Conservation (phyloP, 2,329 filamentous ascomycete genomes). For the Aspergillus aculeatinus region DNA sequence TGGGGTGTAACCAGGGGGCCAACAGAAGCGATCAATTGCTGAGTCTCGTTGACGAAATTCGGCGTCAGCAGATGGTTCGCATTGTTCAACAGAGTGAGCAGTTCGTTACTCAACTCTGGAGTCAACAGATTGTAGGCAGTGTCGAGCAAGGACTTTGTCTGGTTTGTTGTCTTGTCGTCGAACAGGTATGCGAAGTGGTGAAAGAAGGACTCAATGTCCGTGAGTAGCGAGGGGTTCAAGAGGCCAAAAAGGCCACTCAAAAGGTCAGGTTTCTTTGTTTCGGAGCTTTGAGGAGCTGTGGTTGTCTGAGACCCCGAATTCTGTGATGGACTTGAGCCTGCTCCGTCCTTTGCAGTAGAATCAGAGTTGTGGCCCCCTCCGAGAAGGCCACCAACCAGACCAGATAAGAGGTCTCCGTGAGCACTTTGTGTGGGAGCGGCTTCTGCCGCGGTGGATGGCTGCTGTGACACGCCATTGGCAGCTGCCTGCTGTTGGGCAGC, state of each 20-base stretch:
- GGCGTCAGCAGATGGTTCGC: constrained; percentile 20
- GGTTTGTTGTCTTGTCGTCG: constrained; percentile 32
- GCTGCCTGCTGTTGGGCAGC: constrained; percentile 2
- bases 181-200: constrained; percentile 34
- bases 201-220: constrained; percentile 36
- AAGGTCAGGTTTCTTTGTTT: constrained; percentile 32
- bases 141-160: constrained; percentile 30
- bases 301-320: not conserved
- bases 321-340: constrained; percentile 4
- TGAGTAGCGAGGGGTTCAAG: constrained; percentile 29
- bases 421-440: constrained; percentile 4
- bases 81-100: constrained; percentile 22
- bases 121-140: constrained; percentile 26
- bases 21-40: constrained; percentile 21
- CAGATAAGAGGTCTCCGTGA: constrained; percentile 1
- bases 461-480: constrained; percentile 1
- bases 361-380: not conserved
- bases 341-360: not conserved
- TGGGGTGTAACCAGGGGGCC: constrained; percentile 18
- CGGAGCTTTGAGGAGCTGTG: constrained; percentile 12
- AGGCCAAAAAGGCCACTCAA: constrained; percentile 30
- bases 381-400: constrained; percentile 7
- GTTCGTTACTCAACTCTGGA: constrained; percentile 25
- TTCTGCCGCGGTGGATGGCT: constrained; percentile 7
- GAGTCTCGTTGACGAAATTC: constrained; percentile 26